Conservation (phyloP, 352 stramenopile species). For the Phytophthora fragariae region DNA sequence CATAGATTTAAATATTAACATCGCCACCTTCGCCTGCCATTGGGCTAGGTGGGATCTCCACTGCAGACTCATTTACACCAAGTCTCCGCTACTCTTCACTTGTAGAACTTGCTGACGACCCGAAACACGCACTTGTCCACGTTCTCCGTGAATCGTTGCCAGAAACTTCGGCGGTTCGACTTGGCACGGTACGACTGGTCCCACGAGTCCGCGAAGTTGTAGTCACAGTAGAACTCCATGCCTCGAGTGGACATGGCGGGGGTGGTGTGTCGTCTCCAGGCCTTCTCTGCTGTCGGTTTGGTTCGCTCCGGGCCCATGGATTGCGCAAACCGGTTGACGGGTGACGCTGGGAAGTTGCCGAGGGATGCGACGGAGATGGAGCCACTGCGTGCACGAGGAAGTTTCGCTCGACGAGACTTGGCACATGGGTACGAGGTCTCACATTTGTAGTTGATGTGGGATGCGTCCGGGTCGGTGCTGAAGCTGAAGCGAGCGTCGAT, state of each 20-base stretch:
- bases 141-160: constrained; percentile 35
- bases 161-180: constrained; percentile 35
- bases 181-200: constrained; percentile 18
- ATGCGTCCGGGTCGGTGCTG: constrained; percentile 18
- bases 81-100: constrained; percentile 12
- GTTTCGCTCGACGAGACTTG: constrained; percentile 16
- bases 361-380: constrained; percentile 36
- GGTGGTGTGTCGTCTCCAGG: constrained; percentile 27
- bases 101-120: constrained; percentile 45
- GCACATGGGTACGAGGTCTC: neutral
- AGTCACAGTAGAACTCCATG: constrained; percentile 22
- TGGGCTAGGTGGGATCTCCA: constrained; percentile 12
- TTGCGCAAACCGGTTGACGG: constrained; percentile 36
- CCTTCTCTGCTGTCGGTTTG: constrained; percentile 9
- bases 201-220: constrained; percentile 16
- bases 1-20: constrained; percentile 21
- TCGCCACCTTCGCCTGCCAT: constrained; percentile 10
- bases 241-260: constrained; percentile 26
- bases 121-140: constrained; percentile 42
- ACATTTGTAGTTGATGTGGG: neutral
- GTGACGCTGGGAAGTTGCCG: constrained; percentile 13
- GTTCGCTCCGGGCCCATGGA: constrained; percentile 25
- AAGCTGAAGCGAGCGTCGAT: constrained; percentile 40
- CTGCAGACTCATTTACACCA: neutral
- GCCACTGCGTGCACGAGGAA: constrained; percentile 30